phyloP scores from a whole-genome alignment of 768 basidiomycete species.

The Tremella mesenterica region DNA sequence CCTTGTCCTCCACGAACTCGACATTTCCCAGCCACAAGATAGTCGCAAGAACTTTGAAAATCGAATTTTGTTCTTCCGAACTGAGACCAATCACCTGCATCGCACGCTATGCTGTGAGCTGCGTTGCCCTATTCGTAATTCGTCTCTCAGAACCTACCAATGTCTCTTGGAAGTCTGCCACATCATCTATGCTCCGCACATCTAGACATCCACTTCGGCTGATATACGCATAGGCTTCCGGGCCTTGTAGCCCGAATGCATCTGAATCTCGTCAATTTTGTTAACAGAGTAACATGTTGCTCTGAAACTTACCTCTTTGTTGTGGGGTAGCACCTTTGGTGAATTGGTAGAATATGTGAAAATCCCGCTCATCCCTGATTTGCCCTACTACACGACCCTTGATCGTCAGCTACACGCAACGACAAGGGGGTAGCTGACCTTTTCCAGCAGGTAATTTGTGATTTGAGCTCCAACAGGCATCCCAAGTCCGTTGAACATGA shows the following conservation, averaged over 20 bases:
- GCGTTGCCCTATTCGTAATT: not conserved
- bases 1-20: slow-evolving; percentile 76
- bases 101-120: slow-evolving; percentile 56
- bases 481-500: slow-evolving; percentile 91
- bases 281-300: not conserved
- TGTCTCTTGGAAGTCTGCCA: slow-evolving; percentile 77
- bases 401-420: slow-evolving; percentile 4
- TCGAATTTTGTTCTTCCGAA: slow-evolving; percentile 74
- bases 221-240: slow-evolving; percentile 89
- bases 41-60: slow-evolving; percentile 83
- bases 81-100: slow-evolving; percentile 90
- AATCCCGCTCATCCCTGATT: slow-evolving; percentile 89
- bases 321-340: slow-evolving; percentile 86
- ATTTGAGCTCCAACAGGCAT: slow-evolving; percentile 97
- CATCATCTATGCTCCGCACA: slow-evolving; percentile 84
- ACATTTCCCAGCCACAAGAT: slow-evolving; percentile 96
- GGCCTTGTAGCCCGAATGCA: slow-evolving; percentile 87
- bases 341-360: slow-evolving; percentile 99
- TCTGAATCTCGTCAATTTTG: slow-evolving; percentile 51
- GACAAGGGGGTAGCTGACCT: slow-evolving; percentile 53
- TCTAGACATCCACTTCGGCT: slow-evolving; percentile 84
- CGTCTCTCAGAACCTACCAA: slow-evolving; percentile 56
- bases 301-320: slow-evolving; percentile 67
- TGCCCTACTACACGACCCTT: slow-evolving; percentile 73
- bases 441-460: slow-evolving; percentile 95